A percentile compares a stretch with the other conserved stretches of the same genome.
Conservation (phyloP, 2,329 filamentous ascomycete genomes). For the Penicillium polonicum region DNA sequence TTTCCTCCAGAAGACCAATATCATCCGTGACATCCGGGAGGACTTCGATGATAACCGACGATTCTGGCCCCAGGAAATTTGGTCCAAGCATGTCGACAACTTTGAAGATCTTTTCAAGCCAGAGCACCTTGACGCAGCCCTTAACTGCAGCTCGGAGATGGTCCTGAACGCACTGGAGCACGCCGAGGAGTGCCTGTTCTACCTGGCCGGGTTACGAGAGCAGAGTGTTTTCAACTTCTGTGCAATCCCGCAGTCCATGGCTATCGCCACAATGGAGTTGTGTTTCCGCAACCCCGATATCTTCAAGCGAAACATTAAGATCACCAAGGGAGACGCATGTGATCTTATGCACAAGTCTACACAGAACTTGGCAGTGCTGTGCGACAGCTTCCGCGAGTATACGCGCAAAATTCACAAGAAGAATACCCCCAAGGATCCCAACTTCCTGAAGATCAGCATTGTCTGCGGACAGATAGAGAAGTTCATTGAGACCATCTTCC, state of each 20-base stretch:
- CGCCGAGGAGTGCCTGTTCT: constrained; percentile 92
- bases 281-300: constrained; percentile 89
- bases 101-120: constrained; percentile 90
- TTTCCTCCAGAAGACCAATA: constrained; percentile 97
- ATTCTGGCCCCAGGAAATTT: constrained; percentile 96
- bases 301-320: constrained; percentile 88
- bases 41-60: constrained; percentile 82
- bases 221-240: constrained; percentile 99
- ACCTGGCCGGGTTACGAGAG: constrained; percentile 90
- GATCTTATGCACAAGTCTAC: constrained; percentile 88
- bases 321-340: constrained; percentile 92
- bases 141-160: constrained; percentile 91
- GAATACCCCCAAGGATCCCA: constrained; percentile 90
- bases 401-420: constrained; percentile 81
- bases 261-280: constrained; percentile 87
- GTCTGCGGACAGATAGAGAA: constrained; percentile 89
- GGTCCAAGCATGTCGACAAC: constrained; percentile 88
- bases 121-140: constrained; percentile 70
- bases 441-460: constrained; percentile 87
- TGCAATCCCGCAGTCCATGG: constrained; percentile 95
- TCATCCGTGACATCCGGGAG: constrained; percentile 92
- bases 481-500: constrained; percentile 93
- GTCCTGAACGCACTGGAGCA: constrained; percentile 84
- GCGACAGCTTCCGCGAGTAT: constrained; percentile 77
- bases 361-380: constrained; percentile 80